Evolutionary conservation across 352 stramenopile species (phyloP).

Genomic region (Thalassiosira hispida): DNA sequence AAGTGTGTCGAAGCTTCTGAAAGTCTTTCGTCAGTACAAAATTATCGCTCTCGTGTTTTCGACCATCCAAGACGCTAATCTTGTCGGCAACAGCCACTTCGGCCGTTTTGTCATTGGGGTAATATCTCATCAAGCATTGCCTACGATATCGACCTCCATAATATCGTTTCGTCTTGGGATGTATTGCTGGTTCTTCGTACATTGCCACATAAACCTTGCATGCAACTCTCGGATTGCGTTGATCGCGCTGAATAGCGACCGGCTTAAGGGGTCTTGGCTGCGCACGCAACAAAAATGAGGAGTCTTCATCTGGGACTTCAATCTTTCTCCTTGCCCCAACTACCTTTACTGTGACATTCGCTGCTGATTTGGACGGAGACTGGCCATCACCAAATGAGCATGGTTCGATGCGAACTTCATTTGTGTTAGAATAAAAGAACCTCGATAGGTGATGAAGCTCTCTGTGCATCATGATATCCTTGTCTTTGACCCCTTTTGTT

Average conservation of each 20-base stretch:
- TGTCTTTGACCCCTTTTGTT: constrained; percentile 55
- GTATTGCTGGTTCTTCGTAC: constrained; percentile 78
- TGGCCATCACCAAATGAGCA: constrained; percentile 40
- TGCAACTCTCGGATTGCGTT: constrained; percentile 70
- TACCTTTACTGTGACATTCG: constrained; percentile 53
- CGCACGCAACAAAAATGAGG: constrained; percentile 79
- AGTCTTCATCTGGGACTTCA: constrained; percentile 85
- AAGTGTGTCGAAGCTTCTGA: constrained; percentile 49
- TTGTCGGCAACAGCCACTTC: constrained; percentile 67
- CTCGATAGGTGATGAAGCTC: constrained; percentile 79
- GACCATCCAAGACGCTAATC: constrained; percentile 63
- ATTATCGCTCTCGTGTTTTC: constrained; percentile 47
- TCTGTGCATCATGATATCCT: constrained; percentile 64
- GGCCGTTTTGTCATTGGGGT: constrained; percentile 78
- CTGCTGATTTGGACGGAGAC: constrained; percentile 32
- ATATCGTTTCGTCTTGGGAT: constrained; percentile 61
- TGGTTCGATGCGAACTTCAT: constrained; percentile 67
- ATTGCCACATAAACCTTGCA: constrained; percentile 81
- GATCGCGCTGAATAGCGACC: constrained; percentile 76
- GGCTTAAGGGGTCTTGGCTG: constrained; percentile 70
- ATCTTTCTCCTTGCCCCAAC: constrained; percentile 62
- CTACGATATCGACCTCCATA: constrained; percentile 69
- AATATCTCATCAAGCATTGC: constrained; percentile 80
- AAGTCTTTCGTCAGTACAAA: constrained; percentile 52
- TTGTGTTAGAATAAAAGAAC: constrained; percentile 80